These are phyloP conservation scores for Colletotrichum orbiculare DNA, from an alignment of 2,329 filamentous ascomycete genomes.

Conservation along the genomic window DNA sequence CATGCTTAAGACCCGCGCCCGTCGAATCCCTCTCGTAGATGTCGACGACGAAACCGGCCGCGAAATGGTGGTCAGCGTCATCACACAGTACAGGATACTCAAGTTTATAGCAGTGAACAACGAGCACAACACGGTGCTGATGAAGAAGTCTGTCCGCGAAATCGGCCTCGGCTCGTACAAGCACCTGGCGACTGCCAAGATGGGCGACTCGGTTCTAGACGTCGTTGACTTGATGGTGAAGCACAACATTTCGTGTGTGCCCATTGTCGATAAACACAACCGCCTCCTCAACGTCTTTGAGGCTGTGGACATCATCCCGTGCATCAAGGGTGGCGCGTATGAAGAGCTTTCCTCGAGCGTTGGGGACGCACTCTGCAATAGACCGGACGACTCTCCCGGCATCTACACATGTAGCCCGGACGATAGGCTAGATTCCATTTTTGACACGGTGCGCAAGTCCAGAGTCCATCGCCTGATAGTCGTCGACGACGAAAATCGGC, in stretches of 20 bases:
- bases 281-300: slow-evolving; percentile 95
- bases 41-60: slow-evolving; percentile 93
- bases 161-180: slow-evolving; percentile 87
- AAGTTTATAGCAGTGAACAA: slow-evolving; percentile 98
- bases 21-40: slow-evolving; percentile 93
- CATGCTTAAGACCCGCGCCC: slow-evolving; percentile 93
- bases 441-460: slow-evolving; percentile 95
- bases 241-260: slow-evolving; percentile 93
- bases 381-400: slow-evolving; percentile 90
- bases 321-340: slow-evolving; percentile 93
- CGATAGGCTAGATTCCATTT: slow-evolving; percentile 93
- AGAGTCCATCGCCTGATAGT: slow-evolving; percentile 93
- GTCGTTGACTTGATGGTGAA: slow-evolving; percentile 94
- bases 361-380: slow-evolving; percentile 87
- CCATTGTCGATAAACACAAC: slow-evolving; percentile 83
- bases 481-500: slow-evolving; percentile 86
- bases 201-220: slow-evolving; percentile 92
- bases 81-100: slow-evolving; percentile 97
- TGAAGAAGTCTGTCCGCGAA: slow-evolving; percentile 88
- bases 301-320: slow-evolving; percentile 94
- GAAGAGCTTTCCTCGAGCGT: slow-evolving; percentile 89
- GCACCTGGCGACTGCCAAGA: slow-evolving; percentile 82
- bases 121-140: slow-evolving; percentile 83
- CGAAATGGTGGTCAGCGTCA: slow-evolving; percentile 93
- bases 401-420: slow-evolving; percentile 96